These are phyloP conservation scores for Saccharomycopsis sp. DNA, from an alignment of 805 yeast species.

Conservation along the genomic window DNA sequence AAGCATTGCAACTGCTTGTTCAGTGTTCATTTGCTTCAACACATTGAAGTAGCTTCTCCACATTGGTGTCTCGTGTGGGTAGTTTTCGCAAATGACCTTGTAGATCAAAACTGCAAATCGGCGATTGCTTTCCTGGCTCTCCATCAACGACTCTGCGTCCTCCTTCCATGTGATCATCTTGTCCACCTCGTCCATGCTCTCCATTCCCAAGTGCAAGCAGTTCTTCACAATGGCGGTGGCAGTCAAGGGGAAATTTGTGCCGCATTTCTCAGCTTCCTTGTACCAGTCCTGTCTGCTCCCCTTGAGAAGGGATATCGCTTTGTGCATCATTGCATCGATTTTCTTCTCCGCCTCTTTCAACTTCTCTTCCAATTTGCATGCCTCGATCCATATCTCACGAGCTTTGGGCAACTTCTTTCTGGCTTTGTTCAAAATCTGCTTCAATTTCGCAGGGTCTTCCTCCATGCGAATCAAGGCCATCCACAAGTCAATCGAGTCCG, in stretches of 20 bases:
- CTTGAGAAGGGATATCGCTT: constrained; percentile 33
- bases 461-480: constrained; percentile 42
- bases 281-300: constrained; percentile 46
- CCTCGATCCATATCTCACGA: constrained; percentile 57
- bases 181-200: constrained; percentile 24
- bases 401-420: constrained; percentile 42
- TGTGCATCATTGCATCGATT: constrained; percentile 38
- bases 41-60: constrained; percentile 17
- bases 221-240: constrained; percentile 45
- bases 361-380: constrained; percentile 59
- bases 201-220: constrained; percentile 29
- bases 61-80: constrained; percentile 33
- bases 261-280: constrained; percentile 44
- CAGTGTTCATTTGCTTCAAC: constrained; percentile 20
- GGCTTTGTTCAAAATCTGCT: constrained; percentile 48
- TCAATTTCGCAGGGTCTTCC: constrained; percentile 29
- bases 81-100: constrained; percentile 35
- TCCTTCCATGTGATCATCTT: constrained; percentile 27
- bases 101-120: constrained; percentile 34
- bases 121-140: constrained; percentile 23
- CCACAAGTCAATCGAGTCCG: constrained; percentile 62
- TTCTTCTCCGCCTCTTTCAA: constrained; percentile 34
- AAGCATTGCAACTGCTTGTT: constrained; percentile 25
- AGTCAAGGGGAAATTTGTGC: constrained; percentile 39
- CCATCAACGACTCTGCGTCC: constrained; percentile 29